A percentile compares a stretch with the other conserved stretches of the same genome.
Evolutionary conservation across 768 basidiomycete species (phyloP).

Genomic region (Leucocoprinus leucothites): DNA sequence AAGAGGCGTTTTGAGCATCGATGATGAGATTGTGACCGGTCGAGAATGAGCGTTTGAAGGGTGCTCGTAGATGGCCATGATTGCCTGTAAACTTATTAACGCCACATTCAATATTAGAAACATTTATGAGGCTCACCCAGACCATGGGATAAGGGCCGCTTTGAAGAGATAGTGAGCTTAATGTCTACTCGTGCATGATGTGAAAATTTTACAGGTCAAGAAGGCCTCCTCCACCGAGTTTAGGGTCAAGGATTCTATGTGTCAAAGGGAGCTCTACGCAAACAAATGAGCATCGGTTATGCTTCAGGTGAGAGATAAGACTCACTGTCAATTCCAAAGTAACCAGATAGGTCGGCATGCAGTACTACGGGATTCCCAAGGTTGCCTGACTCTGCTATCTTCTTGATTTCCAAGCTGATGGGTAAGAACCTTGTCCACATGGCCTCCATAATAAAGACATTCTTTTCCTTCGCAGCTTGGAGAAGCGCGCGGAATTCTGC

Average conservation of each 20-base stretch:
- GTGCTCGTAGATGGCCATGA: conserved; percentile 77
- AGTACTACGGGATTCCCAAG: conserved; percentile 66
- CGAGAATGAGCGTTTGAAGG: conserved; percentile 59
- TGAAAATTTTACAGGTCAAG: conserved; percentile 67
- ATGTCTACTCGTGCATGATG: background rate
- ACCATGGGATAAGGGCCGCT: conserved; percentile 83
- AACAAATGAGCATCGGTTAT: background rate
- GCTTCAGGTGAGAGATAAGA: conserved; percentile 1
- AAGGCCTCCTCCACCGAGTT: conserved; percentile 77
- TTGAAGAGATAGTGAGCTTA: conserved; percentile 6
- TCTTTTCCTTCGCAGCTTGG: conserved; percentile 68
- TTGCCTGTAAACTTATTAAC: conserved; percentile 53
- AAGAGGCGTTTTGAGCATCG: conserved; percentile 74
- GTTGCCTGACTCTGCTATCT: conserved; percentile 56
- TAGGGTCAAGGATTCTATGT: conserved; percentile 76
- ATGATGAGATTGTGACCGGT: conserved; percentile 59
- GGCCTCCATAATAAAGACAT: conserved; percentile 90
- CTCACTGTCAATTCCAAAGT: conserved; percentile 67
- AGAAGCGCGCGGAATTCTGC: conserved; percentile 75
- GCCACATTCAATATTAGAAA: too few species aligned
- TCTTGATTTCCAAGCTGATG: conserved; percentile 59
- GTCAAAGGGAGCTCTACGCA: conserved; percentile 59
- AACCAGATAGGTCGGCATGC: conserved; percentile 73
- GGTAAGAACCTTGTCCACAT: conserved; percentile 87
- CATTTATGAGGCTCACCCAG: too few species aligned